Percentiles rank a stretch among this genome's conserved stretches.
These are phyloP conservation scores for Phycomyces nitens DNA, from an alignment of 192 early-diverging fungal genomes.

Conservation along the genomic window DNA sequence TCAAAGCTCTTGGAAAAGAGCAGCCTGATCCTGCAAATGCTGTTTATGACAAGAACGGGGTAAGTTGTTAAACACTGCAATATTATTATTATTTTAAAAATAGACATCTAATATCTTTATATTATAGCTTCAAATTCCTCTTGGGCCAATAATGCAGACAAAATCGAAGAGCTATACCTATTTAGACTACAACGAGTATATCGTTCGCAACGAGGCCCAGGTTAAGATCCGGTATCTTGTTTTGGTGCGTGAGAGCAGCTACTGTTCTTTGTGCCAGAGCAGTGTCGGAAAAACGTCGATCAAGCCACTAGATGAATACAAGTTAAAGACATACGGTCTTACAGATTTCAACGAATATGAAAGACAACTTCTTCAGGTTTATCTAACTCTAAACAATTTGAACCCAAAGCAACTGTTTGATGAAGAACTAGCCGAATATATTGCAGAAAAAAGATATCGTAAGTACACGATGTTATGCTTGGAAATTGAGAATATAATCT, in stretches of 20 bases:
- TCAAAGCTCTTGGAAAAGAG: constrained; percentile 60
- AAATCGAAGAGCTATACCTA: constrained; percentile 25
- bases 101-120: no score
- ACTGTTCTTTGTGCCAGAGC: constrained; percentile 19
- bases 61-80: no score
- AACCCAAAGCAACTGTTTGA: constrained; percentile 20
- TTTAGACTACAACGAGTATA: constrained; percentile 74
- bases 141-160: constrained; percentile 50
- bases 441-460: constrained; percentile 12
- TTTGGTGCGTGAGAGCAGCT: constrained; percentile 16
- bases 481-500: not conserved
- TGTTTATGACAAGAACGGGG: constrained; percentile 25
- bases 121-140: constrained; percentile 33
- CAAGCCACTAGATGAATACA: constrained; percentile 5
- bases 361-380: constrained; percentile 4
- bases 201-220: constrained; percentile 70
- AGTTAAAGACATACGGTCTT: not conserved
- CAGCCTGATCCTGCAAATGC: constrained; percentile 50
- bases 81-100: no score
- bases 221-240: constrained; percentile 68
- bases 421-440: constrained; percentile 8
- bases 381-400: constrained; percentile 5
- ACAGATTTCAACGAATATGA: constrained; percentile 18
- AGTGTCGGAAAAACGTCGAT: not conserved
- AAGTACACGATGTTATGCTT: constrained; percentile 16